Percentiles rank a stretch among this genome's conserved stretches.
Conservation (phyloP, 108 stramenopile genomes). For the Nannochloropsis salina region DNA sequence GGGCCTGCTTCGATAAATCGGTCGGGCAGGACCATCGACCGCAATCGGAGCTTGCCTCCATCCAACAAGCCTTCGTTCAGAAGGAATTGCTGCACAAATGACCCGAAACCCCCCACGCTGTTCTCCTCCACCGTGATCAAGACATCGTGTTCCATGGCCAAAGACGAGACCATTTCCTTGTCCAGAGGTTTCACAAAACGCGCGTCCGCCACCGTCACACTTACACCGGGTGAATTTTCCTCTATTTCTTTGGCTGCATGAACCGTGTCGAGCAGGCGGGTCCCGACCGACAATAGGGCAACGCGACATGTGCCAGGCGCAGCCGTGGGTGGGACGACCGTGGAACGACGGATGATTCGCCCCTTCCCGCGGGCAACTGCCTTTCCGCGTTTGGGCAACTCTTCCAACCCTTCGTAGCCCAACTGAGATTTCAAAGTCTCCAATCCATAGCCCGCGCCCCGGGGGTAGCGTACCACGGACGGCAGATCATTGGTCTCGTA, state of each 20-base stretch:
- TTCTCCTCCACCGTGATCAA: constrained; percentile 91
- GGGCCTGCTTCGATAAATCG: constrained; percentile 86
- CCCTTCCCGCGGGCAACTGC: constrained; percentile 75
- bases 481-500: constrained; percentile 77
- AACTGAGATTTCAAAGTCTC: constrained; percentile 72
- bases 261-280: constrained; percentile 75
- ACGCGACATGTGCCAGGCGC: constrained; percentile 22
- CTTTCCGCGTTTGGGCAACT: constrained; percentile 54
- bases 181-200: constrained; percentile 95
- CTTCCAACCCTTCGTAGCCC: constrained; percentile 64
- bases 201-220: constrained; percentile 89
- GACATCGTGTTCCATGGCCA: constrained; percentile 77
- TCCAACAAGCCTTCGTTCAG: constrained; percentile 81
- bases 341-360: constrained; percentile 71
- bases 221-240: constrained; percentile 60
- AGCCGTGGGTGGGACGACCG: constrained; percentile 46
- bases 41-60: constrained; percentile 77
- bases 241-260: constrained; percentile 83
- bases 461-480: constrained; percentile 77
- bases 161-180: constrained; percentile 73
- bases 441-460: constrained; percentile 86
- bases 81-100: constrained; percentile 89
- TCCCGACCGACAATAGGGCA: constrained; percentile 67
- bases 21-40: constrained; percentile 95
- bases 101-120: constrained; percentile 87